phyloP scores from a whole-genome alignment of 768 basidiomycete genomes.

The Auriscalpium orientale region DNA sequence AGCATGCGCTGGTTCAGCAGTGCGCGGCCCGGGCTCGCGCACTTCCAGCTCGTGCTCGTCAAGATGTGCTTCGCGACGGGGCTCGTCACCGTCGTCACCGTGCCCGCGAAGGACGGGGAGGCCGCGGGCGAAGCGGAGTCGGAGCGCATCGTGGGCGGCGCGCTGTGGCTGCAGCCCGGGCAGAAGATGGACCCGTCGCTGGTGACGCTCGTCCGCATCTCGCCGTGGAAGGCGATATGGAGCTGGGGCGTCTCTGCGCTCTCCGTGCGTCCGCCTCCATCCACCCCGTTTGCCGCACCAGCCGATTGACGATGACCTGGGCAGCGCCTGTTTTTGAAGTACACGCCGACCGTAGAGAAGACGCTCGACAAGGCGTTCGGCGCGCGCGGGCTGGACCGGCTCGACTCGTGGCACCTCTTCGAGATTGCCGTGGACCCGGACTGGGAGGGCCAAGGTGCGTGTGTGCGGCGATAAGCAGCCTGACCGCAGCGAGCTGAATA shows the following conservation, averaged over 20 bases:
- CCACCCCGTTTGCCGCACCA: not conserved
- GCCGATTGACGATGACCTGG: not conserved
- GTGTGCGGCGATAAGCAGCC: not conserved
- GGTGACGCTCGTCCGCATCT: constrained; percentile 9
- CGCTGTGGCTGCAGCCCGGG: constrained; percentile 16
- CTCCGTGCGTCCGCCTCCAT: constrained; percentile 6
- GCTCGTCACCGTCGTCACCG: constrained; percentile 7
- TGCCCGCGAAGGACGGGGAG: not conserved
- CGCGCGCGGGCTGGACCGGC: constrained; percentile 2
- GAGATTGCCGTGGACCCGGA: constrained; percentile 12
- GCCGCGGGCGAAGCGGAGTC: not conserved
- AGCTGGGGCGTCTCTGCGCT: constrained; percentile 12
- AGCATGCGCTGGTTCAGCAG: constrained; percentile 17
- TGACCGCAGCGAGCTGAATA: not conserved
- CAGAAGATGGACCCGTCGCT: constrained; percentile 5
- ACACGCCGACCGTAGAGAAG: constrained; percentile 8
- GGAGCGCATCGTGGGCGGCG: constrained; percentile 13
- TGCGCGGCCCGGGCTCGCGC: constrained; percentile 4
- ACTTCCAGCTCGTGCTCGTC: constrained; percentile 12
- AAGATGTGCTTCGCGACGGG: constrained; percentile 9
- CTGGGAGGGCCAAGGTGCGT: constrained; percentile 14
- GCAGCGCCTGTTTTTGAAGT: constrained; percentile 4
- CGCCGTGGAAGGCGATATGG: constrained; percentile 3
- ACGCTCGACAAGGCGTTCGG: constrained; percentile 4
- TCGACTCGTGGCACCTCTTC: constrained; percentile 14